Evolutionary conservation across 106 monocot species (phyloP).

Genomic region (Triglochin maritima): DNA sequence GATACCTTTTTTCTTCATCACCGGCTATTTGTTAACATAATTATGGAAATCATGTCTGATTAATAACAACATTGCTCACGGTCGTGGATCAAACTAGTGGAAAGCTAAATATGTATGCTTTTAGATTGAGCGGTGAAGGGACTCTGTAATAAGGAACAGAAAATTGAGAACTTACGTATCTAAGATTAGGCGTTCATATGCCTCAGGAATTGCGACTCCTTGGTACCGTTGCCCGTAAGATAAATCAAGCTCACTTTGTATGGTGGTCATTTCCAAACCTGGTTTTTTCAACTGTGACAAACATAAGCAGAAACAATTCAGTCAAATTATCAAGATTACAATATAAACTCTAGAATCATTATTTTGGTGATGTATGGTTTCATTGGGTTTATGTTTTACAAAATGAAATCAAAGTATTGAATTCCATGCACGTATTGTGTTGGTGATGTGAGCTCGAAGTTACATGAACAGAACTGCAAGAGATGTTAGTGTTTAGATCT

Average conservation of each 20-base stretch:
- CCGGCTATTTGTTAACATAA: no score
- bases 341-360: background rate
- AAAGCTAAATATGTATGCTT: background rate
- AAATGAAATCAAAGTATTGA: background rate
- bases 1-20: no score
- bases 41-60: no score
- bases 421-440: no score
- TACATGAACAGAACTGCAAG: no score
- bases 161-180: slow-evolving; percentile 50
- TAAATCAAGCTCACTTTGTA: slow-evolving; percentile 95
- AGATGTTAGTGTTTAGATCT: slow-evolving; percentile 2
- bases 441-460: no score
- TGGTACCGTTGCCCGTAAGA: slow-evolving; percentile 87
- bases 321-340: background rate
- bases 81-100: background rate
- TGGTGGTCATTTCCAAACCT: slow-evolving; percentile 92
- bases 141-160: no score
- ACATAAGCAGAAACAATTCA: background rate
- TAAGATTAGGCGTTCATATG: slow-evolving; percentile 89
- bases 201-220: slow-evolving; percentile 76
- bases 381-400: background rate
- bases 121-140: no score
- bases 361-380: background rate
- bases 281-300: slow-evolving; percentile 80
- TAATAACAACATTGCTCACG: no score